phyloP scores from a whole-genome alignment of 139 green algal genomes.

The Mesotaenium endlicherianum region DNA sequence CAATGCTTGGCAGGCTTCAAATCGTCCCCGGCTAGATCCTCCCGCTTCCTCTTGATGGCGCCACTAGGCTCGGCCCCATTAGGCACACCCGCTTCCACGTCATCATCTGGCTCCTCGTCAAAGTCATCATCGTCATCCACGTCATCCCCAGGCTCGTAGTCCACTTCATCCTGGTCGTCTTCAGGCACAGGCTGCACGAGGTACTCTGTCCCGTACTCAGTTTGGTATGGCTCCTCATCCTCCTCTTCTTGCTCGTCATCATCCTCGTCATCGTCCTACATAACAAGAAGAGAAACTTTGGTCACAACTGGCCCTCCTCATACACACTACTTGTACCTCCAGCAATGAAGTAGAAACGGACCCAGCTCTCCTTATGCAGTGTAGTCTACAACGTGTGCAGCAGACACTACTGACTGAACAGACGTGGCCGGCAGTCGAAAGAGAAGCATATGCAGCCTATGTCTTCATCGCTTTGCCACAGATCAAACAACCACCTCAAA shows the following conservation, averaged over 20 bases:
- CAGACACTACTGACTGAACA: neutral
- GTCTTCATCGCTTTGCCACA: too few relatives aligned
- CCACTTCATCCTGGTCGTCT: slow-evolving; percentile 29
- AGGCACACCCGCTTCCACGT: slow-evolving; percentile 9
- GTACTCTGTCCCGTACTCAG: slow-evolving; percentile 26
- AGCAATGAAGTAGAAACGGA: neutral
- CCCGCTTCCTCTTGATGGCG: too few relatives aligned
- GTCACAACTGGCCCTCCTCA: neutral
- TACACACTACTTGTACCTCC: neutral
- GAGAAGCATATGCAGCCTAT: too few relatives aligned
- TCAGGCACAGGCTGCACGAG: neutral
- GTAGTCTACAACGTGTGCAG: too few relatives aligned
- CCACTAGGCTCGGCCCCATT: too few relatives aligned
- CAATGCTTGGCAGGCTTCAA: too few relatives aligned
- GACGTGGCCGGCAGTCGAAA: too few relatives aligned
- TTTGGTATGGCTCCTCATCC: slow-evolving; percentile 38
- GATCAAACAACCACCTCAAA: too few relatives aligned
- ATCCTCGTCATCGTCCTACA: slow-evolving; percentile 2
- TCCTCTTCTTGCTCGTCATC: slow-evolving; percentile 50
- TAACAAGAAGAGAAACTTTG: neutral
- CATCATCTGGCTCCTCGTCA: slow-evolving; percentile 22
- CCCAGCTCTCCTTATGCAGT: too few relatives aligned
- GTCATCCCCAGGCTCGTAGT: slow-evolving; percentile 9
- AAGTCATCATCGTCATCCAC: slow-evolving; percentile 12
- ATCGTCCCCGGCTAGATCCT: too few relatives aligned